Evolutionary conservation across 192 early-diverging fungal species (phyloP), one percentile per base, ranked within the genome.

Genomic region (Umbelopsis sp.): DNA sequence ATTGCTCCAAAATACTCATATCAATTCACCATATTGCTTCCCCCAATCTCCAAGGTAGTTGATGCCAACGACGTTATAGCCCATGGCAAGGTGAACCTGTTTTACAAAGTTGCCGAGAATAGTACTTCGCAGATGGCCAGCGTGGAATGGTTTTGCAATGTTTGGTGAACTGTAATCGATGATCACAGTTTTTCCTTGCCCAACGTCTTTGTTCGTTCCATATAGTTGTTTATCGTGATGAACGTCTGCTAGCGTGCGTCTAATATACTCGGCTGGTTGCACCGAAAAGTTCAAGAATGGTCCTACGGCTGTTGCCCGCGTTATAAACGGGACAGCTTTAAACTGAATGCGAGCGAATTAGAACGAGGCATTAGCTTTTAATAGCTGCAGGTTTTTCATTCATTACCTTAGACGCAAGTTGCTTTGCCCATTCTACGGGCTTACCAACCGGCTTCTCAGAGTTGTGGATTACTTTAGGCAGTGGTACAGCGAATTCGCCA

Each of bases 11-110:
- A 59, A 59, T 12, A 12, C 0, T 53, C 25, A 4, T 12, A 47
- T 4, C 17, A 3, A 67, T 86, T 72, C 83, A 87, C 93, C 97
- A 81, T 94, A 99, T 80, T 98, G 96, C 76, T 96, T 99, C 29
- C 97, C 97, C 97, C 97, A 99, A 76, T 99, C 96, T 25, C 97
- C 97, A 22, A 99, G 80, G 77, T 99, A 97, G 82, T 99, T 99
- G 74, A 97, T 94, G 7, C 88, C 85, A 36, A 95, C 83, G 5
- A 90, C 90, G 1, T 90, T 88, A 81, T 91, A 94, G 24, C 96
- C 96, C 70, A 88, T 87, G 36, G 91, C 94, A 68, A 86, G 76
- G 77, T 93, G 84, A n/a, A 92, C 81, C 34, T 92, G 86, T 69
- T 83, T 81, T 66, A 95, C 83, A 84, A 96, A 95, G 80, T 94